phyloP scores from a whole-genome alignment of 495 filamentous ascomycete genomes.

The Podospora anserina region DNA sequence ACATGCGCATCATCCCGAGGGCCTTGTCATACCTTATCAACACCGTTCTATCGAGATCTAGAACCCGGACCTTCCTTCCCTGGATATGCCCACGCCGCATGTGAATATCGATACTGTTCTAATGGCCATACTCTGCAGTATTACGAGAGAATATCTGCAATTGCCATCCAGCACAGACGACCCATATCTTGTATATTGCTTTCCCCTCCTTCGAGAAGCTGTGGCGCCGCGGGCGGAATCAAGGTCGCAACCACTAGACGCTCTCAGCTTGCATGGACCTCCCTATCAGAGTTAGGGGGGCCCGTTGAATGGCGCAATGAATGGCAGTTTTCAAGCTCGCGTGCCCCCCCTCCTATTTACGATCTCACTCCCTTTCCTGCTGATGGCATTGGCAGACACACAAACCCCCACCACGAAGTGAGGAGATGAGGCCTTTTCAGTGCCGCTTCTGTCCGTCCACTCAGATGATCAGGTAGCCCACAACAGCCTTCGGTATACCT shows the following conservation, averaged over 20 bases:
- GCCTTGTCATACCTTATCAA: not conserved
- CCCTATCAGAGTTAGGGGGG: conserved; percentile 10
- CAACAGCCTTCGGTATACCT: not conserved
- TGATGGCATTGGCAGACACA: not conserved
- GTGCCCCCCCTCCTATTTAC: not conserved
- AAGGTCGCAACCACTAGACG: not conserved
- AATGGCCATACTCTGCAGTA: not conserved
- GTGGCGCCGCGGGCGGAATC: conserved; percentile 1
- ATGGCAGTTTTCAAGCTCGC: not conserved
- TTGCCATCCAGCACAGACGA: not conserved
- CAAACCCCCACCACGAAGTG: not conserved
- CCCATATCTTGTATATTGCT: not conserved
- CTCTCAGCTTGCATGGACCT: conserved; percentile 5
- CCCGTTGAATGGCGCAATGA: not conserved
- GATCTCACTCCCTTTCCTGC: not conserved
- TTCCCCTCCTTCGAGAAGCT: conserved; percentile 6
- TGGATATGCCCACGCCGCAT: not conserved
- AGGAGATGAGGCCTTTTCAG: not conserved
- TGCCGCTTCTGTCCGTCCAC: not conserved
- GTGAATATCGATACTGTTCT: not conserved
- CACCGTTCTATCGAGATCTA: not conserved
- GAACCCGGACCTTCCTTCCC: not conserved
- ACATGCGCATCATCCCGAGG: not conserved
- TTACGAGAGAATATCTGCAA: not conserved
- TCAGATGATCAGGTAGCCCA: not conserved